phyloP scores from a whole-genome alignment of 1,284 basidiomycete genomes.

The Pseudozyma sp. region DNA sequence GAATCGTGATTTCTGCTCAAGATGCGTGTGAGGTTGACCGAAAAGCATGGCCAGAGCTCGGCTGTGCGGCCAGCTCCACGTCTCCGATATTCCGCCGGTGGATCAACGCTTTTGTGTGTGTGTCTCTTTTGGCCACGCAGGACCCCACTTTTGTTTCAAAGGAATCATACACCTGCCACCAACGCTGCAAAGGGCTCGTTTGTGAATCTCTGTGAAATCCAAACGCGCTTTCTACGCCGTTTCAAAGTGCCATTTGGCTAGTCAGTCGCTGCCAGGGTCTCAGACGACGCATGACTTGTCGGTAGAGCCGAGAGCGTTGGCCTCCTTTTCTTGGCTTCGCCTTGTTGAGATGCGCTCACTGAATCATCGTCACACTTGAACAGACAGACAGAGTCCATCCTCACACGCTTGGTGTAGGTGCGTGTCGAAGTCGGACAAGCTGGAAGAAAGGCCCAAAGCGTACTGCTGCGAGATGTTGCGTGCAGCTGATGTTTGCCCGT shows the following conservation, averaged over 20 bases:
- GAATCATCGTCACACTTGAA: not conserved
- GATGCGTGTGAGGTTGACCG: slow-evolving; percentile 1
- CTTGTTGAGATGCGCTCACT: not conserved
- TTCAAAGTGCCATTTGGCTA: not conserved
- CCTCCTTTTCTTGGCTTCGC: not conserved
- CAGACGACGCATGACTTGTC: not conserved
- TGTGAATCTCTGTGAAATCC: not conserved
- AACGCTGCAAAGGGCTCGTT: not conserved
- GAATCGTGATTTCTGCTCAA: not conserved
- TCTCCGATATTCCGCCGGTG: slow-evolving; percentile 1
- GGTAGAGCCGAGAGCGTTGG: not conserved
- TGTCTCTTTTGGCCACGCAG: not conserved
- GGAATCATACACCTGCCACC: not conserved
- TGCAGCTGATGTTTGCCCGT: too few relatives aligned
- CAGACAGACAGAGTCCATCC: too few relatives aligned
- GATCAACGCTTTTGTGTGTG: not conserved
- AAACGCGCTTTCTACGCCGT: not conserved
- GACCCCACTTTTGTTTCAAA: not conserved
- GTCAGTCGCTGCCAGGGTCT: too few relatives aligned
- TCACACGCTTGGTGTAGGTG: not conserved
- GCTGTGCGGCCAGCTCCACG: slow-evolving; percentile 2
- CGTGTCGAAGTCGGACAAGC: too few relatives aligned
- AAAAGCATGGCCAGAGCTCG: slow-evolving; percentile 10
- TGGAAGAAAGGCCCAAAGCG: too few relatives aligned
- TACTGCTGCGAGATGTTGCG: too few relatives aligned